Percentiles rank a stretch among this genome's conserved stretches.
phyloP scores from a whole-genome alignment of 768 basidiomycete genomes.

The Termitomyces sp. region DNA sequence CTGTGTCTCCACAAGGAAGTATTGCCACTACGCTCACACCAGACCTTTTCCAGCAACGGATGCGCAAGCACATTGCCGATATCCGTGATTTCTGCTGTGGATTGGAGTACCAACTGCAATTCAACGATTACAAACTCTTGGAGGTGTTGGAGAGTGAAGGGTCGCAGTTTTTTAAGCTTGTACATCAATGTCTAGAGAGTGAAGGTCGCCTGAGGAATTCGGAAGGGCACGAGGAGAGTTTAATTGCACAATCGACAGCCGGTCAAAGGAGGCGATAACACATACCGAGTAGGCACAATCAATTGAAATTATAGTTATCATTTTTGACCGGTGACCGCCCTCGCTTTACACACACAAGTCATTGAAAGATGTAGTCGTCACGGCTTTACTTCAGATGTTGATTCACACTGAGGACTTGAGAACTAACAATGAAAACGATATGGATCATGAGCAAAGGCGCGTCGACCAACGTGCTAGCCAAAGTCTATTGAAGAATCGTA shows the following conservation, averaged over 20 bases:
- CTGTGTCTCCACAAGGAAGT: background rate
- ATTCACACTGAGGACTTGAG: background rate
- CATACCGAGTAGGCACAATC: background rate
- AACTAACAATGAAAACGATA: background rate
- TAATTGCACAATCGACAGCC: background rate
- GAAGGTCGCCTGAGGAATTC: constrained; percentile 28
- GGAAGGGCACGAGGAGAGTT: background rate
- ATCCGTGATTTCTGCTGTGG: constrained; percentile 44
- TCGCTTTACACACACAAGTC: background rate
- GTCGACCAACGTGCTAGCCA: background rate
- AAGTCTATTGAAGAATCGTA: background rate
- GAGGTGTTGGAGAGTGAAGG: constrained; percentile 40
- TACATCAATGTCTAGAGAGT: constrained; percentile 35
- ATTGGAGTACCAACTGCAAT: constrained; percentile 44
- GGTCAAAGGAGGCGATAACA: background rate
- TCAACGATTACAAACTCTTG: constrained; percentile 41
- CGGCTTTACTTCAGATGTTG: background rate
- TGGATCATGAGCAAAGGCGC: background rate
- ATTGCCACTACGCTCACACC: constrained; percentile 12
- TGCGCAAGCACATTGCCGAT: constrained; percentile 38
- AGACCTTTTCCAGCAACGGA: constrained; percentile 30
- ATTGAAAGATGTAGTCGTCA: background rate
- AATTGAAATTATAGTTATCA: background rate
- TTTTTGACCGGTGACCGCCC: background rate
- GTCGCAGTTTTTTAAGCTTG: constrained; percentile 33